Conservation (phyloP, 495 filamentous ascomycete genomes). For the Penicillium malachiteum region DNA sequence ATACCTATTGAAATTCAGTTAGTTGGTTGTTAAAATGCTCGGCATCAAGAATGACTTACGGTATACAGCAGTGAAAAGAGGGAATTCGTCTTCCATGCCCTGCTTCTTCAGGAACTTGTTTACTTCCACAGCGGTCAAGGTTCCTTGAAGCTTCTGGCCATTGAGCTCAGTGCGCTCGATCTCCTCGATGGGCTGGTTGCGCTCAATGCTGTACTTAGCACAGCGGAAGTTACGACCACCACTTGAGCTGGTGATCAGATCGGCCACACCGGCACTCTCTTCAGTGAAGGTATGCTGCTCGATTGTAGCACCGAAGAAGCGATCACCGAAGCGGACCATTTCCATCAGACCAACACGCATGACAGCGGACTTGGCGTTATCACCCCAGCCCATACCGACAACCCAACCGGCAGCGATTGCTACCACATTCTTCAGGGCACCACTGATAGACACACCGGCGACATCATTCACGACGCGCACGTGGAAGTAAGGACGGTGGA, state of each 20-base stretch:
- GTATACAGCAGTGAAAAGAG: slow-evolving; percentile 84
- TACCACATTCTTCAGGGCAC: slow-evolving; percentile 96
- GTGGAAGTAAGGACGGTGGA: slow-evolving; percentile 97
- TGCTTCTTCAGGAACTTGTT: slow-evolving; percentile 79
- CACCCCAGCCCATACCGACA: slow-evolving; percentile 93
- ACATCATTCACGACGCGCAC: slow-evolving; percentile 90
- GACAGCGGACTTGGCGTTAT: slow-evolving; percentile 95
- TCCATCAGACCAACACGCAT: slow-evolving; percentile 94
- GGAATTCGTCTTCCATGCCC: slow-evolving; percentile 78
- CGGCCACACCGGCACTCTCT: slow-evolving; percentile 93
- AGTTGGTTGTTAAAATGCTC: neutral
- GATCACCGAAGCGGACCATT: slow-evolving; percentile 90
- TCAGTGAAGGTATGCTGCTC: slow-evolving; percentile 85
- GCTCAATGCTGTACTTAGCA: slow-evolving; percentile 82
- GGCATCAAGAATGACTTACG: slow-evolving; percentile 30
- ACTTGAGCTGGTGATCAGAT: slow-evolving; percentile 90
- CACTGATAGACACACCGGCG: slow-evolving; percentile 91
- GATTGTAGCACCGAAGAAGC: slow-evolving; percentile 83
- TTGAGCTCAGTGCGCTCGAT: slow-evolving; percentile 89
- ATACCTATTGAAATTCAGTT: slow-evolving; percentile 28
- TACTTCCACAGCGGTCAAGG: slow-evolving; percentile 86
- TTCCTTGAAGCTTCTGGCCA: slow-evolving; percentile 96
- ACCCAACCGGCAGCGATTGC: slow-evolving; percentile 94
- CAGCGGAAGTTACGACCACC: slow-evolving; percentile 92
- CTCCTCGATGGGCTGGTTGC: slow-evolving; percentile 75